A percentile compares a stretch with the other conserved stretches of the same genome.
phyloP scores from a whole-genome alignment of 768 basidiomycete species.

The Podaxis pistillaris region DNA sequence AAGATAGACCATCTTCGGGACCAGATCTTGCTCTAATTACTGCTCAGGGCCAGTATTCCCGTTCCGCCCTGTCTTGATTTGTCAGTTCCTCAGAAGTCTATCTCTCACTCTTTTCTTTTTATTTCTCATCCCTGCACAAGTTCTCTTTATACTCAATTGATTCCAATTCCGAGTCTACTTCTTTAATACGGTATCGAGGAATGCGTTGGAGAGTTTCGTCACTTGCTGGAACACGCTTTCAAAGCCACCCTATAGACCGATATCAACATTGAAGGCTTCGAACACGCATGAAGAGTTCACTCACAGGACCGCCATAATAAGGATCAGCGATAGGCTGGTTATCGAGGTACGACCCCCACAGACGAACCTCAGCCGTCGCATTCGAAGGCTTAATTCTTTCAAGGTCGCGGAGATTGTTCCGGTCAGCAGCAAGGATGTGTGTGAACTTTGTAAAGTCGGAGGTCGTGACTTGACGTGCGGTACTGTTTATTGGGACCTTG shows the following conservation, averaged over 20 bases:
- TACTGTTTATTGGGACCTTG: conserved; percentile 65
- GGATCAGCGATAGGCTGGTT: conserved; percentile 77
- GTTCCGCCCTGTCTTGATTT: too few species aligned
- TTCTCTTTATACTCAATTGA: not conserved
- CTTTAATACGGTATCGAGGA: conserved; percentile 63
- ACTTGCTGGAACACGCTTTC: conserved; percentile 81
- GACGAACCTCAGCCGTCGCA: conserved; percentile 60
- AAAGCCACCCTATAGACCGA: conserved; percentile 55
- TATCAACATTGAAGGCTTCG: not conserved
- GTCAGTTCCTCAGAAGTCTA: too few species aligned
- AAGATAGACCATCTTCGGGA: too few species aligned
- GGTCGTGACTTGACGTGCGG: conserved; percentile 61
- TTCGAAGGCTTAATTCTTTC: conserved; percentile 46
- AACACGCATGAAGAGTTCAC: conserved; percentile 20
- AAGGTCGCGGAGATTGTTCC: conserved; percentile 67
- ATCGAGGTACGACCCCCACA: conserved; percentile 84
- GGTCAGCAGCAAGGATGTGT: conserved; percentile 85
- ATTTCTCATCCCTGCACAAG: too few species aligned
- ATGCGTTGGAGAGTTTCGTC: conserved; percentile 68
- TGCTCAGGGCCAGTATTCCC: too few species aligned
- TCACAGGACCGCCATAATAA: conserved; percentile 72
- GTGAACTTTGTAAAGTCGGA: conserved; percentile 76
- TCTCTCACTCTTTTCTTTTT: too few species aligned
- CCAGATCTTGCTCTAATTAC: too few species aligned
- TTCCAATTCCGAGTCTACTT: conserved; percentile 20